Percentiles rank a stretch among this genome's conserved stretches.
Conservation (phyloP, 441 rosid genomes). For the Erodium moschatum region DNA sequence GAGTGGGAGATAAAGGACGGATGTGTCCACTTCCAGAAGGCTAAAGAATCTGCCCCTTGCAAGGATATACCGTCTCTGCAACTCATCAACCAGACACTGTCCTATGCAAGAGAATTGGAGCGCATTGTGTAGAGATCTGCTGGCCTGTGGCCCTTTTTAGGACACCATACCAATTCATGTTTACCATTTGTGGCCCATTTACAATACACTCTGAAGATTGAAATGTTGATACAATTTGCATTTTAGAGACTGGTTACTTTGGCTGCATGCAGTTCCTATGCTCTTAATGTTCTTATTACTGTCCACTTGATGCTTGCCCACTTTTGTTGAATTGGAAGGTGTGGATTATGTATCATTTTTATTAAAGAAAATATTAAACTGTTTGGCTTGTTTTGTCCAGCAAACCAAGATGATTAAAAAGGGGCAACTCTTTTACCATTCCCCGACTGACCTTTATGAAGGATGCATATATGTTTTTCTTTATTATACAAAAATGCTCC, state of each 20-base stretch:
- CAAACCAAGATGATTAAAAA: no score
- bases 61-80: slow-evolving; percentile 90
- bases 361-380: no score
- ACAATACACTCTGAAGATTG: slow-evolving; percentile 3
- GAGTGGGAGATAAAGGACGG: slow-evolving; percentile 85
- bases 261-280: no score
- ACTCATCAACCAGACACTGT: slow-evolving; percentile 88
- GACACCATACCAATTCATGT: not conserved
- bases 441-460: no score
- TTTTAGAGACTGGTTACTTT: not conserved
- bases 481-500: no score
- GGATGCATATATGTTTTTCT: no score
- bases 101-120: slow-evolving; percentile 93
- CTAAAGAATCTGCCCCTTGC: slow-evolving; percentile 67
- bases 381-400: no score
- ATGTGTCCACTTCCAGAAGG: slow-evolving; percentile 68
- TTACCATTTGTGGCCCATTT: not conserved
- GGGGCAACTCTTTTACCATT: no score
- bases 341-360: not conserved
- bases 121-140: slow-evolving; percentile 51
- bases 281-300: not conserved
- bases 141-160: not conserved
- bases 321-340: not conserved
- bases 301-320: not conserved
- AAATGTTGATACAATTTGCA: not conserved